A percentile compares a stretch with the other conserved stretches of the same genome.
These are phyloP conservation scores for Puccinia triticina DNA, from an alignment of 1,284 basidiomycete species.

Conservation along the genomic window DNA sequence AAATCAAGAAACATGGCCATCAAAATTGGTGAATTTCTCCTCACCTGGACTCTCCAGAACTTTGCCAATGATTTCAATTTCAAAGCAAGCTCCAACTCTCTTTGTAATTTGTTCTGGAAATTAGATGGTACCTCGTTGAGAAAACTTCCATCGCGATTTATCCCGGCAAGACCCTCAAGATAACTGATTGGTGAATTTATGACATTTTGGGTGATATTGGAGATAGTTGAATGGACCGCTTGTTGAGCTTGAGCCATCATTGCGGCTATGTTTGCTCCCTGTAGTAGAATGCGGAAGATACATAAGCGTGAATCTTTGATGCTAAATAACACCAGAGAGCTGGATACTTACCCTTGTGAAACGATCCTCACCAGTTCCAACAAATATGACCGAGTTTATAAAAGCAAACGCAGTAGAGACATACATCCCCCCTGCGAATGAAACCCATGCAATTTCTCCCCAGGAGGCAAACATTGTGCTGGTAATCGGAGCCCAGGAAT, in stretches of 20 bases:
- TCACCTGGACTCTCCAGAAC: constrained; percentile 51
- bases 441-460: constrained; percentile 50
- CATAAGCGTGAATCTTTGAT: background rate
- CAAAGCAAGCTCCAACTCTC: constrained; percentile 47
- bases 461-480: constrained; percentile 45
- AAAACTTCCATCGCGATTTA: constrained; percentile 46
- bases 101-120: constrained; percentile 50
- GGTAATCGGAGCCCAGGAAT: constrained; percentile 17
- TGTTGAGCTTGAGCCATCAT: constrained; percentile 49
- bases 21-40: background rate
- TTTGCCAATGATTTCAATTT: constrained; percentile 51
- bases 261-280: constrained; percentile 28
- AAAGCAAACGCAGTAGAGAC: constrained; percentile 43
- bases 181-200: constrained; percentile 40
- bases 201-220: constrained; percentile 42
- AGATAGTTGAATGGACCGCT: constrained; percentile 48
- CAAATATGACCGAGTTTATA: constrained; percentile 45
- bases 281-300: background rate
- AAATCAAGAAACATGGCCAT: background rate
- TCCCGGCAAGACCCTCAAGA: constrained; percentile 27
- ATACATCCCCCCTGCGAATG: constrained; percentile 39
- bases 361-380: constrained; percentile 46
- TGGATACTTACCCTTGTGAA: constrained; percentile 30
- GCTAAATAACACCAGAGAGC: background rate
- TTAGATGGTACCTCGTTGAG: constrained; percentile 42